Base-by-base conservation (phyloP, 148 eudicot species). In the Chenopodium berlandieri region DNA sequence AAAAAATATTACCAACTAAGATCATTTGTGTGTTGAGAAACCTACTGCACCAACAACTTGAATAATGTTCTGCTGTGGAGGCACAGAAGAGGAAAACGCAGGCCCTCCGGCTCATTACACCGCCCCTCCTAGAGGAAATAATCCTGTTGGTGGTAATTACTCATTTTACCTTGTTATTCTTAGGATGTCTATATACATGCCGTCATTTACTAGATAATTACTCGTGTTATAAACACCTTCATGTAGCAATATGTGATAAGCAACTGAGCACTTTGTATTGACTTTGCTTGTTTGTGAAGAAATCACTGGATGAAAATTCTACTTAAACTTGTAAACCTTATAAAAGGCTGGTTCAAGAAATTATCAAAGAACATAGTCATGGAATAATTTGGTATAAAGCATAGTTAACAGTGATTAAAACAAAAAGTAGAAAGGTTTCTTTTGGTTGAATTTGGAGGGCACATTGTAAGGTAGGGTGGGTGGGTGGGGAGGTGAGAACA, bases 31-130 rank as follows among this genome's bases (percentile, higher is more conserved):
- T 52, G 54, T 66, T 80, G 19, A 64, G 75, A 60, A 75, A 69
- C 82, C 27, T 72, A 31, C 76, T 83, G 83, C 77, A 82, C 79
- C 83, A 72, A 82, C 76, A 73, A 86, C 79, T 83, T 78, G 84
- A 89, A 84, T 76, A 76, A 92, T 92, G 97, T 88, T 88, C 86
- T 92, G 97, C 82, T 92, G 97, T 78, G 92, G 97, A 83, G 97
- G 91, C 72, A 87, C 86, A 83, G 94, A 92, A 83, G 97, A 92
- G 86, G 97, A 91, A 81, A 77, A 66, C 72, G 47, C 63, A 30
- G 91, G 89, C 11, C 97, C 97, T 14, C 92, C 94, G 77, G 86
- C 91, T 68, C 88, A 90, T 78, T 90, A 90, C 78, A 82, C 88
- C 13, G 91, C 94, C 72, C 94, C 97, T 34, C 91, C 97, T 63